Percentiles rank a stretch among this genome's conserved stretches.
These are phyloP conservation scores for Wickerhamomyces bisporus DNA, from an alignment of 805 yeast genomes.

Conservation along the genomic window DNA sequence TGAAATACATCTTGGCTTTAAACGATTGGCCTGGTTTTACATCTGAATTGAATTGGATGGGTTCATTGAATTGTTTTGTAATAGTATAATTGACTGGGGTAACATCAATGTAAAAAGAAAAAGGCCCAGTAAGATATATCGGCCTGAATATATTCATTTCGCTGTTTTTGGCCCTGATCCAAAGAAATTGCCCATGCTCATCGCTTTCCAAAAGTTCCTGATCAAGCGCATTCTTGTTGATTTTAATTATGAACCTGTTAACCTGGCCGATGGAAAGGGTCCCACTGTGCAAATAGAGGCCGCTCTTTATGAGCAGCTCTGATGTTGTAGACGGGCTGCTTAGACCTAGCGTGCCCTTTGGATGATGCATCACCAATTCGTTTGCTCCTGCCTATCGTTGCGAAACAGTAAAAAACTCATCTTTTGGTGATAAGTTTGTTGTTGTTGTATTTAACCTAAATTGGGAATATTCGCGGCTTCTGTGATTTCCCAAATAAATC, in stretches of 20 bases:
- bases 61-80: slow-evolving; percentile 35
- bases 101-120: slow-evolving; percentile 77
- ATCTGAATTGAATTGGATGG: slow-evolving; percentile 42
- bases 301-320: slow-evolving; percentile 3
- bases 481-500: too few species aligned
- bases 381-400: too few species aligned
- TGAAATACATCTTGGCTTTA: slow-evolving; percentile 47
- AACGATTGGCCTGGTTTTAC: slow-evolving; percentile 71
- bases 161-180: slow-evolving; percentile 58
- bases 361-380: too few species aligned
- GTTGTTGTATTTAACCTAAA: too few species aligned
- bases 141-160: slow-evolving; percentile 76
- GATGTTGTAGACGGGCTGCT: too few species aligned
- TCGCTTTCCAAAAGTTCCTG: slow-evolving; percentile 3
- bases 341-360: too few species aligned
- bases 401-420: too few species aligned
- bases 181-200: slow-evolving; percentile 22
- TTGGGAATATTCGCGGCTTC: too few species aligned
- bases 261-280: slow-evolving; percentile 18
- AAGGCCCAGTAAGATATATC: slow-evolving; percentile 87
- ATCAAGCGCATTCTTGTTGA: not conserved
- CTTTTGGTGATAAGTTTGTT: too few species aligned
- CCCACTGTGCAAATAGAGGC: slow-evolving; percentile 10
- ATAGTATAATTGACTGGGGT: slow-evolving; percentile 60
- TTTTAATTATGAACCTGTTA: slow-evolving; percentile 10